Evolutionary conservation across 495 filamentous ascomycete genomes (phyloP).

Genomic region (Podospora didyma): DNA sequence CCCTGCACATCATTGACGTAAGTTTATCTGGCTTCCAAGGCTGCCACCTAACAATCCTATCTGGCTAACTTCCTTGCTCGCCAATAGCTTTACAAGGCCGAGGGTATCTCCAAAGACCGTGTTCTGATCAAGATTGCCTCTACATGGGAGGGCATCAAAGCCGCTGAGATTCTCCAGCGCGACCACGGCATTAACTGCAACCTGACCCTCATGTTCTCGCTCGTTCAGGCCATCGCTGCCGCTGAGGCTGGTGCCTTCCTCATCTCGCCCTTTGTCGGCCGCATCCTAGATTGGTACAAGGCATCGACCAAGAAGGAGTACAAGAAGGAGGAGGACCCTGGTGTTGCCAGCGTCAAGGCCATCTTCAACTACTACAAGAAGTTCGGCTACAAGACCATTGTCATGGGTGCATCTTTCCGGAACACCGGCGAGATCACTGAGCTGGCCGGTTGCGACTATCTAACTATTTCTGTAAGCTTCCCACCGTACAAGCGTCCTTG

Average conservation of each 20-base stretch:
- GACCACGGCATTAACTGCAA: conserved; percentile 96
- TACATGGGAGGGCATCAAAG: conserved; percentile 96
- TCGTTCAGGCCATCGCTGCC: conserved; percentile 89
- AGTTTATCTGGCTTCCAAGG: conserved; percentile 19
- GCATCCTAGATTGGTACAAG: conserved; percentile 99
- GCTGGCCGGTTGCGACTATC: conserved; percentile 95
- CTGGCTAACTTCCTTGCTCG: background rate
- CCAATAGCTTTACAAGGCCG: conserved; percentile 79
- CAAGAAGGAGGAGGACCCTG: conserved; percentile 83
- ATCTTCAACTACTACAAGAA: conserved; percentile 99
- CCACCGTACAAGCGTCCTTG: too few species aligned
- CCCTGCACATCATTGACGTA: conserved; percentile 94
- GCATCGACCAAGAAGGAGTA: conserved; percentile 90
- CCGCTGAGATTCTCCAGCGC: conserved; percentile 87
- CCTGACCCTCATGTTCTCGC: conserved; percentile 98
- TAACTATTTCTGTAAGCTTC: conserved; percentile 84
- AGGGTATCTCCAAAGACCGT: conserved; percentile 88
- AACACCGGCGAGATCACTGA: conserved; percentile 95
- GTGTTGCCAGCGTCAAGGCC: conserved; percentile 88
- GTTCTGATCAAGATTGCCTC: conserved; percentile 89
- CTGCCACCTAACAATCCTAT: background rate
- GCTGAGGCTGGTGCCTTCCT: conserved; percentile 97
- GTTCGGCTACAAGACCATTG: conserved; percentile 95
- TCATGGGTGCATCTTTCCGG: conserved; percentile 99
- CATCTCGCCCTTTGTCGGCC: conserved; percentile 98